Percentiles rank a stretch among this genome's conserved stretches.
phyloP scores from a whole-genome alignment of 805 yeast genomes.

The Wickerhamomyces chaumierensis region DNA sequence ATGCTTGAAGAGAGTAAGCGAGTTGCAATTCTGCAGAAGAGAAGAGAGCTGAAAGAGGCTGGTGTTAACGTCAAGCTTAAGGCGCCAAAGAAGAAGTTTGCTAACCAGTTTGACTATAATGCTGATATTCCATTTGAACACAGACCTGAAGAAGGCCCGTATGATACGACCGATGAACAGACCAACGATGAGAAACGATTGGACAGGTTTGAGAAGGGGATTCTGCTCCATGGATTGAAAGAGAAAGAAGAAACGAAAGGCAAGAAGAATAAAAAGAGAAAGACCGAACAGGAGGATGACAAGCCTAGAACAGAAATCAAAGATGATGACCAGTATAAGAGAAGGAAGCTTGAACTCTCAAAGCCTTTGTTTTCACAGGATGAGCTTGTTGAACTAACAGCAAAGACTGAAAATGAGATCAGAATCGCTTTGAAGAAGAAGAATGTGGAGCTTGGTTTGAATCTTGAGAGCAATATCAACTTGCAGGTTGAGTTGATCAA shows the following conservation, averaged over 20 bases:
- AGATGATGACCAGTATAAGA: conserved; percentile 5
- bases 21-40: conserved; percentile 63
- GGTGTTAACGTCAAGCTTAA: conserved; percentile 47
- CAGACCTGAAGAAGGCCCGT: conserved; percentile 53
- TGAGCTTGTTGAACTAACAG: conserved; percentile 7
- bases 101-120: conserved; percentile 67
- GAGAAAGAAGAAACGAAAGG: conserved; percentile 23
- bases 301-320: conserved; percentile 5
- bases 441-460: conserved; percentile 2
- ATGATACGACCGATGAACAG: conserved; percentile 56
- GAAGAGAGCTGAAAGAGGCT: conserved; percentile 74
- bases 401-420: conserved; percentile 8
- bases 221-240: conserved; percentile 33
- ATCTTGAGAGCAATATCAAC: conserved; percentile 10
- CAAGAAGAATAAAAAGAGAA: conserved; percentile 18
- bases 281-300: conserved; percentile 14
- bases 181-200: conserved; percentile 26
- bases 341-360: conserved; percentile 21
- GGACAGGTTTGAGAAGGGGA: conserved; percentile 30
- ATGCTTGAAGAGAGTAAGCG: conserved; percentile 70
- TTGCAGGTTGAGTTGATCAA: conserved; percentile 28
- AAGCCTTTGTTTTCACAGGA: conserved; percentile 21
- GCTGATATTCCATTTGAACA: conserved; percentile 76
- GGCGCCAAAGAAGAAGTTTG: conserved; percentile 39
- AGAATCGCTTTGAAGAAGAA: conserved; percentile 5